phyloP scores from a whole-genome alignment of 768 basidiomycete species.

The Leccinum pellstonianum region DNA sequence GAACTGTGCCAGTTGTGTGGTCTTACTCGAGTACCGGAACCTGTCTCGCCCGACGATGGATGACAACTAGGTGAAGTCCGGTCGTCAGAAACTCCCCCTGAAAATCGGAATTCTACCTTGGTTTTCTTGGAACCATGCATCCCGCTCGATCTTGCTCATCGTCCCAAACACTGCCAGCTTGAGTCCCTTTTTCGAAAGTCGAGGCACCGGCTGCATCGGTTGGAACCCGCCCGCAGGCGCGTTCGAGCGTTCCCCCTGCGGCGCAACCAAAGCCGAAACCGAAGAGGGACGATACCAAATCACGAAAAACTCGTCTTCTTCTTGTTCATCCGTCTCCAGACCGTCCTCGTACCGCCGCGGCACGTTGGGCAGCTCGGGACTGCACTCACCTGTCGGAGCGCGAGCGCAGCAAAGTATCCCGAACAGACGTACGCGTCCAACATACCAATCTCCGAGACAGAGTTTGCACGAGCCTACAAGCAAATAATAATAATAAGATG shows the following conservation, averaged over 20 bases:
- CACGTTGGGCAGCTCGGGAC: slow-evolving; percentile 46
- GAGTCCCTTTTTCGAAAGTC: slow-evolving; percentile 51
- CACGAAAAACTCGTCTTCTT: slow-evolving; percentile 87
- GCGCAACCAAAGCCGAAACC: not conserved
- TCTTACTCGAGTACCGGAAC: slow-evolving; percentile 99
- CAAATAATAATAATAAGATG: not conserved
- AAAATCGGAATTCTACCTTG: slow-evolving; percentile 60
- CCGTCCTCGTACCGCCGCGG: slow-evolving; percentile 88
- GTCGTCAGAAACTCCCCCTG: not conserved
- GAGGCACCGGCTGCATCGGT: slow-evolving; percentile 38
- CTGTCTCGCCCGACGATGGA: slow-evolving; percentile 99
- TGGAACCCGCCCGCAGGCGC: slow-evolving; percentile 18
- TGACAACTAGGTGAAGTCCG: slow-evolving; percentile 55
- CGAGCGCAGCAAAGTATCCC: slow-evolving; percentile 78
- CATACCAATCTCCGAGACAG: slow-evolving; percentile 61
- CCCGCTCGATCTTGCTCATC: slow-evolving; percentile 83
- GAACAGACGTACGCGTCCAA: slow-evolving; percentile 81
- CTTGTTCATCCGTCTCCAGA: slow-evolving; percentile 80
- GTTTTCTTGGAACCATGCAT: slow-evolving; percentile 95
- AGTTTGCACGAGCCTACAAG: slow-evolving; percentile 64
- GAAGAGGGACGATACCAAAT: slow-evolving; percentile 61
- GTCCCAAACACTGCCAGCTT: slow-evolving; percentile 68
- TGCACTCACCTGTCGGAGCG: slow-evolving; percentile 57
- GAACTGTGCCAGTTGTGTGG: slow-evolving; percentile 94
- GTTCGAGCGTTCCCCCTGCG: slow-evolving; percentile 14